Evolutionary conservation across 805 yeast genomes (phyloP), one percentile per base, ranked within the genome.

Genomic region (Huiozyma sinensis): DNA sequence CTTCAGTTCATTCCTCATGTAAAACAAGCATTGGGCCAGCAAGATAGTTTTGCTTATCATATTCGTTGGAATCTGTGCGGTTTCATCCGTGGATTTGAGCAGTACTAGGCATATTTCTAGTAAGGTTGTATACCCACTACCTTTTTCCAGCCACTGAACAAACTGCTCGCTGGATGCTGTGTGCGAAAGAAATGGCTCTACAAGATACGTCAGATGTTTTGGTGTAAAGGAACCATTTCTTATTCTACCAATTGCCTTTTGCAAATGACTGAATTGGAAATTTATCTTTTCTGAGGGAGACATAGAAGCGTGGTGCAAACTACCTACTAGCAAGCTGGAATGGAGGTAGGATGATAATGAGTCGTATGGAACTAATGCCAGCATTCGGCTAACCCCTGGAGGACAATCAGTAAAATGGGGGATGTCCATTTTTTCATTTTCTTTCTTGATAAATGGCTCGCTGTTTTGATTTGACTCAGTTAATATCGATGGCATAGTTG

Each of bases 201-300:
- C 42, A 28, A 60, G 41, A 36, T 50, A 47, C 32, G 53, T 53
- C 36, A 59, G 38, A 44, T 59, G 62, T 36, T 50, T 57, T 39
- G 56, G 49, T 0, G 61, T 50, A 44, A 60, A 61, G 1, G 64
- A 53, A 2, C 60, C 55, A 31, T 49, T 52, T 36, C 55, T 47
- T 3, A 60, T 56, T 43, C 58, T 50, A 13, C 41, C 41, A 3
- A 58, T 46, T 2, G 56, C 58, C 30, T 50, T 48, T 30, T 40
- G 28, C 49, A 58, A 39, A 28, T 51, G 55, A 3, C 43, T 50
- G 17, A 50, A 47, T 42, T 47, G 44, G 9, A 44, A 39, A 6
- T 40, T 44, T 11, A 38, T 29, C 7, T 8, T 32, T 32, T 32
- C 34, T 39, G 9, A 38, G 24, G 24, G 29, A 29, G 29, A 30